These are phyloP conservation scores for Trichoderma reesei DNA, from an alignment of 495 filamentous ascomycete genomes.

Conservation along the genomic window DNA sequence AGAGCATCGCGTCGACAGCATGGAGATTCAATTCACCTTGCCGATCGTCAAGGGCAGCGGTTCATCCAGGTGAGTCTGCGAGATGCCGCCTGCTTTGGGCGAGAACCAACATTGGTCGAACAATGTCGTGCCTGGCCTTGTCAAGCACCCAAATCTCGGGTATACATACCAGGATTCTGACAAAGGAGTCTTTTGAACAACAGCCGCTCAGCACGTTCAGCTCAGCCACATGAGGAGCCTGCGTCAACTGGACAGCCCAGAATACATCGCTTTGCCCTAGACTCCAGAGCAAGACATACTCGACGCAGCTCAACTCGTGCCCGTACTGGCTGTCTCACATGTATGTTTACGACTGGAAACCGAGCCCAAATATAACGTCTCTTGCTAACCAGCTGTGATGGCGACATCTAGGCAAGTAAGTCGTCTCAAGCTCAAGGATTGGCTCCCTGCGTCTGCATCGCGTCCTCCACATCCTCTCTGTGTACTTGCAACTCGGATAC, in stretches of 20 bases:
- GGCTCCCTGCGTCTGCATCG: background rate
- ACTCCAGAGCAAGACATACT: conserved; percentile 7
- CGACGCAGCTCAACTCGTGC: conserved; percentile 10
- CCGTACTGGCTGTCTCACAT: conserved; percentile 9
- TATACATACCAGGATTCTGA: background rate
- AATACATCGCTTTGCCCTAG: conserved; percentile 9
- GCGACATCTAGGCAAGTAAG: conserved; percentile 7
- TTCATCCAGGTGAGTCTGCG: background rate
- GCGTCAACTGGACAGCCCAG: background rate
- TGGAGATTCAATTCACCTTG: conserved; percentile 10
- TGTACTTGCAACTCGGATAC: background rate
- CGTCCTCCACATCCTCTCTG: background rate
- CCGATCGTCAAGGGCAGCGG: background rate
- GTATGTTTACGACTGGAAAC: background rate
- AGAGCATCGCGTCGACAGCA: background rate
- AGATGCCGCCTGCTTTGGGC: background rate
- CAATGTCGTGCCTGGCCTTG: background rate
- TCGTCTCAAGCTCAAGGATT: background rate
- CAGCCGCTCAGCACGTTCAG: background rate
- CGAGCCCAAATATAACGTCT: background rate
- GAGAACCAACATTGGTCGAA: background rate
- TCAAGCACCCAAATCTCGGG: background rate
- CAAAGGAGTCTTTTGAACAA: background rate
- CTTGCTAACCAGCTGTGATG: background rate
- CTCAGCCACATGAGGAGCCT: background rate